Conservation (phyloP, 2,329 filamentous ascomycete species). For the Fusarium secorum region DNA sequence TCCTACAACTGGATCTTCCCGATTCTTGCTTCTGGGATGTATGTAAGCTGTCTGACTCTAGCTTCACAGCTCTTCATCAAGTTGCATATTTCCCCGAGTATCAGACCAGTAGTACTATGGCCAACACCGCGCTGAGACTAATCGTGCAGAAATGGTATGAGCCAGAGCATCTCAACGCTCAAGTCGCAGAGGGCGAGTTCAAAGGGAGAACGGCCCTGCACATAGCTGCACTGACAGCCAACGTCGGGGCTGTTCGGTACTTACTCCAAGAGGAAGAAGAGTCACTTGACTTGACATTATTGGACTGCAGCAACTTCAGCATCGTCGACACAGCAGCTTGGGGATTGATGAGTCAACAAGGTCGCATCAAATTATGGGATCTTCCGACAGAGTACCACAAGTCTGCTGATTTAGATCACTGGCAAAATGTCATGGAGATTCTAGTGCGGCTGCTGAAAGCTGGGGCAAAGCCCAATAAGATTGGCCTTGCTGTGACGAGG, state of each 20-base stretch:
- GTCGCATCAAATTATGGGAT: neutral
- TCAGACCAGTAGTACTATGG: neutral
- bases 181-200: fast-evolving
- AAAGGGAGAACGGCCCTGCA: neutral
- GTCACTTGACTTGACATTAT: fast-evolving
- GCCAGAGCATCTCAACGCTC: neutral
- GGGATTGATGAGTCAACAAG: neutral
- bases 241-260: fast-evolving
- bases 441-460: neutral
- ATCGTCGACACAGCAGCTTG: neutral
- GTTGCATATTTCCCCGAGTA: neutral
- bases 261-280: neutral
- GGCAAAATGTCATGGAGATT: neutral
- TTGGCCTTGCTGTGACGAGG: neutral
- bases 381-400: neutral
- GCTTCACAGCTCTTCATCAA: neutral
- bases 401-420: neutral
- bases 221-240: neutral
- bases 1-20: neutral
- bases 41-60: neutral
- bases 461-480: neutral
- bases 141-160: neutral
- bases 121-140: neutral
- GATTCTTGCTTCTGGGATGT: neutral
- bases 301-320: neutral